A percentile compares a stretch with the other conserved stretches of the same genome.
Evolutionary conservation across 2,329 filamentous ascomycete genomes (phyloP).

Genomic region (Fusarium tricinctum): DNA sequence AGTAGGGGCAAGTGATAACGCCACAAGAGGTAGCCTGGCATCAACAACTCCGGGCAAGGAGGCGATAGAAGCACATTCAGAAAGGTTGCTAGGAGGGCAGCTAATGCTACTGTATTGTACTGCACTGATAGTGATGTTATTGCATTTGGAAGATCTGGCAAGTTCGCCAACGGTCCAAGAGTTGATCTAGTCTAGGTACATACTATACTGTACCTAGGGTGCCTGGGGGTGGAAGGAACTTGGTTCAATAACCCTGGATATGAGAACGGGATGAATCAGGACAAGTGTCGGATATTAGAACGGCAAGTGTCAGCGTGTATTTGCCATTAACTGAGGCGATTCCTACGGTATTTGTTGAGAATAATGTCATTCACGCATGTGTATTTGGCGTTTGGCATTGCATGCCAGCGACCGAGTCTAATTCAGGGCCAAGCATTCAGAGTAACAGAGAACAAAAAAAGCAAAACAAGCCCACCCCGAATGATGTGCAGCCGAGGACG

Average conservation of each 20-base stretch:
- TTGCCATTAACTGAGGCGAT: neutral
- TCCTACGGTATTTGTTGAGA: neutral
- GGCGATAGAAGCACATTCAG: neutral
- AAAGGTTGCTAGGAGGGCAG: neutral
- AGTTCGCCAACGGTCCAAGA: constrained; percentile 10
- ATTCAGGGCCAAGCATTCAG: neutral
- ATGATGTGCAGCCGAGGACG: constrained; percentile 21
- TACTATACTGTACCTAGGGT: no score
- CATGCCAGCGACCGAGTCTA: neutral
- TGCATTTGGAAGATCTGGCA: neutral
- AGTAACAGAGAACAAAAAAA: no score
- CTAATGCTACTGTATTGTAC: neutral
- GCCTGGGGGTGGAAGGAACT: constrained; percentile 9
- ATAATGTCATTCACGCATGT: constrained; percentile 1
- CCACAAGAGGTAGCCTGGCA: constrained; percentile 3
- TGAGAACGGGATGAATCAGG: neutral
- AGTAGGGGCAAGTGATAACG: neutral
- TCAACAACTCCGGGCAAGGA: neutral
- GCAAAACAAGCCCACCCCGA: neutral
- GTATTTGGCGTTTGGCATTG: neutral
- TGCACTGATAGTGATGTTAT: neutral
- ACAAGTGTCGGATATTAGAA: constrained; percentile 9
- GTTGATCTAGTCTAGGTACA: constrained; percentile 3
- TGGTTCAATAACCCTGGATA: constrained; percentile 1
- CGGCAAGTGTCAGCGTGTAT: constrained; percentile 2